A percentile compares a stretch with the other conserved stretches of the same genome.
These are phyloP conservation scores for Draba incana DNA, from an alignment of 345 rosid species.

Conservation along the genomic window DNA sequence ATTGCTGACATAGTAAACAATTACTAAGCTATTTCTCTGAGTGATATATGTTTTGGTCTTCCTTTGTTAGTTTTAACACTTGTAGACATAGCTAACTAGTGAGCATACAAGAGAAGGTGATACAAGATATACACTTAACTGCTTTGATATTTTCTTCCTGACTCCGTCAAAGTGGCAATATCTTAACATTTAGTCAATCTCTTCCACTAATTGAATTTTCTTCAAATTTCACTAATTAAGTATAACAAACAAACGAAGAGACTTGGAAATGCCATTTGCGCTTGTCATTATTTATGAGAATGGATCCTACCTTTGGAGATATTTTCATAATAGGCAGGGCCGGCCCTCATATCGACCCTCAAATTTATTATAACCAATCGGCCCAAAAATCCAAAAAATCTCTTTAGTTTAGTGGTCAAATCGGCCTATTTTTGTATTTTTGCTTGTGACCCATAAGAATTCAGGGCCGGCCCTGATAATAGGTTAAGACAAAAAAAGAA, in stretches of 20 bases:
- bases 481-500: neutral
- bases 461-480: no score
- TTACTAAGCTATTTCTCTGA: neutral
- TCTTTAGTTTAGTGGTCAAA: no score
- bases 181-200: slow-evolving; percentile 1
- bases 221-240: no score
- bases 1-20: neutral
- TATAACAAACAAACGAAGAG: neutral
- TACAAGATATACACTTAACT: neutral
- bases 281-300: slow-evolving; percentile 12
- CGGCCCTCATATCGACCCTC: no score
- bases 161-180: no score
- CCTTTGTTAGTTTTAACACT: neutral
- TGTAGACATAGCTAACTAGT: neutral
- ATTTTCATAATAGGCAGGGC: no score
- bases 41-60: neutral
- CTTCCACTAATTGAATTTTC: neutral
- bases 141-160: slow-evolving; percentile 1
- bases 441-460: no score
- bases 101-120: neutral
- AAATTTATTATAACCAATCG: no score
- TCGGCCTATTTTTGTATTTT: no score
- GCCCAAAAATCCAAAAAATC: no score
- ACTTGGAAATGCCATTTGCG: neutral
- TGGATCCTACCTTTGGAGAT: neutral